Percentiles rank a stretch among this genome's conserved stretches.
Conservation (phyloP, 148 eudicot species). For the Cornus florida region DNA sequence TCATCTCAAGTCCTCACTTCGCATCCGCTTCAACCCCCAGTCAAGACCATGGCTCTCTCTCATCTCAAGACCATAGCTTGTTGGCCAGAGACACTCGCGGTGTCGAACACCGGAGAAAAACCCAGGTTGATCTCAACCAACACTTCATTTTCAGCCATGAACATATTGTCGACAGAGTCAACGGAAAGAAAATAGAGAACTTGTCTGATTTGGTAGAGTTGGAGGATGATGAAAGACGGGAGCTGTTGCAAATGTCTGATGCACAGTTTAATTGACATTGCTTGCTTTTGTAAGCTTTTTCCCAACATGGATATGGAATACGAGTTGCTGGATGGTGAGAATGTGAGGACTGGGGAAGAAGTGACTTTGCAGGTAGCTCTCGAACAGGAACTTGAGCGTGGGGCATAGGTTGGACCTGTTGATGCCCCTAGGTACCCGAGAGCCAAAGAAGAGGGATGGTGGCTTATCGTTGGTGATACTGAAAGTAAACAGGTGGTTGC, state of each 20-base stretch:
- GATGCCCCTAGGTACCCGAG: constrained; percentile 70
- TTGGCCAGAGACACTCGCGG: too few species aligned
- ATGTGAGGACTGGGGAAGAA: constrained; percentile 48
- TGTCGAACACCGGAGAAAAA: too few species aligned
- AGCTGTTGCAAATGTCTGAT: constrained; percentile 51
- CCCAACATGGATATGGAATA: constrained; percentile 56
- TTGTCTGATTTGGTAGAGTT: constrained; percentile 46
- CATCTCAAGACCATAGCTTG: too few species aligned
- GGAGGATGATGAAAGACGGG: constrained; percentile 52
- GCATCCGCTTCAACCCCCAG: too few species aligned
- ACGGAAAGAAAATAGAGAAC: constrained; percentile 31
- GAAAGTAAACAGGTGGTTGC: constrained; percentile 41
- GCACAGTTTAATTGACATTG: constrained; percentile 45
- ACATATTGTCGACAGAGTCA: too few species aligned
- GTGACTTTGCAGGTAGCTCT: constrained; percentile 49
- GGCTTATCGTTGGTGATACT: constrained; percentile 73
- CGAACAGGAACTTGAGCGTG: constrained; percentile 64
- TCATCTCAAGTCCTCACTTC: too few species aligned
- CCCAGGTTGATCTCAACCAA: too few species aligned
- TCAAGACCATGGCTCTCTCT: too few species aligned
- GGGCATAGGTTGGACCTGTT: constrained; percentile 63
- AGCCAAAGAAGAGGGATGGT: constrained; percentile 79
- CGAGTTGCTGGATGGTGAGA: constrained; percentile 44
- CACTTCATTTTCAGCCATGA: too few species aligned
- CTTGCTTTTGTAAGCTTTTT: constrained; percentile 45